These are phyloP conservation scores for Ustilago xerochloae DNA, from an alignment of 1,284 basidiomycete species.

Conservation along the genomic window DNA sequence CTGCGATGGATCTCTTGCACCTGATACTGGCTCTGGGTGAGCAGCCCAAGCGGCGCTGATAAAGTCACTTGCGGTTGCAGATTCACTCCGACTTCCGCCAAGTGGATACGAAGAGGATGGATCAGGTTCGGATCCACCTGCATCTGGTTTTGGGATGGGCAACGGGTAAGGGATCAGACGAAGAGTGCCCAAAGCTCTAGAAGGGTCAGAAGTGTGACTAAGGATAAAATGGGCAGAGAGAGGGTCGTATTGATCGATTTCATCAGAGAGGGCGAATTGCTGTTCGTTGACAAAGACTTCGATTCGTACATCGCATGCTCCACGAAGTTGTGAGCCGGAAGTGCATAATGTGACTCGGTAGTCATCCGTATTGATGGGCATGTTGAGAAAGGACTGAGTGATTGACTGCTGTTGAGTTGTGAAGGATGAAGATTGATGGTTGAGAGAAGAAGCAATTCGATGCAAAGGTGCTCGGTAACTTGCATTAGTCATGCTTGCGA, in stretches of 20 bases:
- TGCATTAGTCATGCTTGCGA: slow-evolving; percentile 1
- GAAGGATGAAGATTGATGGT: neutral
- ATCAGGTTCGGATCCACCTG: slow-evolving; percentile 17
- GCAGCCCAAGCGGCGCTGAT: slow-evolving; percentile 28
- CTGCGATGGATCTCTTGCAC: slow-evolving; percentile 25
- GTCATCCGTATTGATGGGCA: slow-evolving; percentile 9
- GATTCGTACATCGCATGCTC: slow-evolving; percentile 43
- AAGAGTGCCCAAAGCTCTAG: slow-evolving; percentile 23
- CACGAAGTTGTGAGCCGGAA: slow-evolving; percentile 28
- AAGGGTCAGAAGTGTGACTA: slow-evolving; percentile 5
- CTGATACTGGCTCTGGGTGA: neutral
- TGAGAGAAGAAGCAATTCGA: neutral
- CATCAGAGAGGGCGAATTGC: slow-evolving; percentile 52
- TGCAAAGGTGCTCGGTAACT: neutral
- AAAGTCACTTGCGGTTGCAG: slow-evolving; percentile 37
- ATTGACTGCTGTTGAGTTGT: too few relatives aligned
- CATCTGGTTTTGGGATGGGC: slow-evolving; percentile 41
- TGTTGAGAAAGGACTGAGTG: neutral
- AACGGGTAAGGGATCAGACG: slow-evolving; percentile 40
- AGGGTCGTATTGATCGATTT: slow-evolving; percentile 61
- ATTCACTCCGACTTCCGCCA: slow-evolving; percentile 30
- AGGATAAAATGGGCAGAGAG: slow-evolving; percentile 43
- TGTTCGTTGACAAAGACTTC: slow-evolving; percentile 60
- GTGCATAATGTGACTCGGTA: slow-evolving; percentile 39
- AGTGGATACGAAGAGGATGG: slow-evolving; percentile 22